Base-by-base conservation (phyloP, 176 grass and related monocot species). In the Canna indica region DNA sequence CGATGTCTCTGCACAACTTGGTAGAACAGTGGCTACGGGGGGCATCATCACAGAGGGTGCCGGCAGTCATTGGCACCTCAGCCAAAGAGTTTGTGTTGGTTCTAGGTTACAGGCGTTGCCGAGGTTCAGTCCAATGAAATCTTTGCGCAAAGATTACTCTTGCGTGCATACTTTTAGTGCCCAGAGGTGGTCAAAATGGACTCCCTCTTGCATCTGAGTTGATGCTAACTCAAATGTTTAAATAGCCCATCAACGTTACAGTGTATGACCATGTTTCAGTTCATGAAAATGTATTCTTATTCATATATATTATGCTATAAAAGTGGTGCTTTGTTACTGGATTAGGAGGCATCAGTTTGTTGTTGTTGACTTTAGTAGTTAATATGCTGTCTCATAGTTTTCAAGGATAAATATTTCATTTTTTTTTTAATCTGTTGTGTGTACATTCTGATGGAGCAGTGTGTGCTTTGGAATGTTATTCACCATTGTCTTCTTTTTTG, bases 11-110 rank as follows among this genome's bases (percentile, higher is more conserved):
- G 16, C 81, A 81, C 17, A 90, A 80, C 61, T 62, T 95, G 61
- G 74, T 90, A 53, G 90, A 95, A 18, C 73, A 80, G 26, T 95
- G 90, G 90, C 59, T 95, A 20, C 74, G 77, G 70, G 67, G 76
- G 13, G 81, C 83, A 32, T 59, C 86, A 0, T 64, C 25, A 0
- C 86, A 85, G 47, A 85, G 63, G 36, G 3, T 95, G 60, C 86
- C 81, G 28, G 79, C 87, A 0, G 8, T 83, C 17, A 56, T 85
- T 29, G 90, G 90, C 65, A 77, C 81, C 59, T 90, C 90, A 0
- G 90, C 83, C 12, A 83, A 85, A 73, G 86, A 95, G 8, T 90
- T 87, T 39, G 84, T 94, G 68, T 83, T 90, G 86, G 86, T 86
- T 41, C 75, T 94, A 68, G 75, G 63, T 33, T 94, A 94, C 12